Evolutionary conservation across 495 filamentous ascomycete genomes (phyloP).

Genomic region (Aspergillus bridgeri): DNA sequence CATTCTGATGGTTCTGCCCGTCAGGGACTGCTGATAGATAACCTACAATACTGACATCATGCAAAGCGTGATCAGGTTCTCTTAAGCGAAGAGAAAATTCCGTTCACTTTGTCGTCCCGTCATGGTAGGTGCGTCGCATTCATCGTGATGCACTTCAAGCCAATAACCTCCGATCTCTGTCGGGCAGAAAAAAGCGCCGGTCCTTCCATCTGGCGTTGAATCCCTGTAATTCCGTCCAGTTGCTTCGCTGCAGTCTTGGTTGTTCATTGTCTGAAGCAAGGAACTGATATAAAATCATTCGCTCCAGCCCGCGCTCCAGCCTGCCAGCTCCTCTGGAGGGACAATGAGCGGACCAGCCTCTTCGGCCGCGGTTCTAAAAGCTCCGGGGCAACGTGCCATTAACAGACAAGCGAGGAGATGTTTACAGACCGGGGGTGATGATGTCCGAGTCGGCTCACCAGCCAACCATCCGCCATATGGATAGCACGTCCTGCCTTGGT

Average conservation of each 20-base stretch:
- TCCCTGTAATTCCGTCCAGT: neutral
- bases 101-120: neutral
- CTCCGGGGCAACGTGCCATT: slow-evolving; percentile 57
- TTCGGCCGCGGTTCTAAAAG: slow-evolving; percentile 41
- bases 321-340: slow-evolving; percentile 67
- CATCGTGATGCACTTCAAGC: neutral
- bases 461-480: slow-evolving; percentile 52
- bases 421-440: slow-evolving; percentile 69
- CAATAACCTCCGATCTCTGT: neutral
- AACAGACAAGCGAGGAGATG: slow-evolving; percentile 83
- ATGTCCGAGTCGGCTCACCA: slow-evolving; percentile 27
- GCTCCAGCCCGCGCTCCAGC: slow-evolving; percentile 66
- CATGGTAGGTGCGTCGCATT: neutral
- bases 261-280: neutral
- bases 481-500: slow-evolving; percentile 17
- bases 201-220: neutral
- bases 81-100: neutral
- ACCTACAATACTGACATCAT: too few relatives aligned
- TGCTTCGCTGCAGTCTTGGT: neutral
- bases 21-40: too few relatives aligned
- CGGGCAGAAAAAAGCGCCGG: neutral
- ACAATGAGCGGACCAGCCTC: slow-evolving; percentile 38
- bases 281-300: slow-evolving; percentile 22
- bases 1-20: too few relatives aligned
- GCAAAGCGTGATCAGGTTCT: neutral